Evolutionary conservation across 495 filamentous ascomycete genomes (phyloP).

Genomic region (Penicillium egyptiacum): DNA sequence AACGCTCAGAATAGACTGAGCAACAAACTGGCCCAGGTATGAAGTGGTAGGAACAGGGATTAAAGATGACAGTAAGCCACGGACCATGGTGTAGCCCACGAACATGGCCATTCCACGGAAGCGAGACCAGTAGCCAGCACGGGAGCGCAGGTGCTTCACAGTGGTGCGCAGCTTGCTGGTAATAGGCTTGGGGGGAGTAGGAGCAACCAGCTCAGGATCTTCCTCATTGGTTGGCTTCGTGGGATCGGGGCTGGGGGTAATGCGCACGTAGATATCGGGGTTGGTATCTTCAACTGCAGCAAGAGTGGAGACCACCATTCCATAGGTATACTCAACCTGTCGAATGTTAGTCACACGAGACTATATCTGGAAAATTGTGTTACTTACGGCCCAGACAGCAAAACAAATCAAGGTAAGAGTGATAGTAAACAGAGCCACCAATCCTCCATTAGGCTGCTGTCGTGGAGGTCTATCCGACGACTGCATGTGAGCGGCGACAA

Average conservation of each 20-base stretch:
- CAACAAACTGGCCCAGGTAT: conserved; percentile 39
- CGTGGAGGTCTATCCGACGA: conserved; percentile 1
- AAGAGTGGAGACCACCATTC: conserved; percentile 57
- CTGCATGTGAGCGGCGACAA: conserved; percentile 10
- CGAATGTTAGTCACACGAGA: neutral
- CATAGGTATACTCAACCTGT: conserved; percentile 58
- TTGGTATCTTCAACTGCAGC: conserved; percentile 62
- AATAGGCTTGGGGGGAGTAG: conserved; percentile 47
- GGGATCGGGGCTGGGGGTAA: conserved; percentile 35
- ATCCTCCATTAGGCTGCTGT: conserved; percentile 2
- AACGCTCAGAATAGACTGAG: conserved; percentile 40
- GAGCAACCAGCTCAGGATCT: conserved; percentile 30
- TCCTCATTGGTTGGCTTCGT: conserved; percentile 37
- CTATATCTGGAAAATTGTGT: neutral
- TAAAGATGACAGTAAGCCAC: conserved; percentile 25
- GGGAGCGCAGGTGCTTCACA: conserved; percentile 54
- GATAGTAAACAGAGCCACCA: conserved; percentile 5
- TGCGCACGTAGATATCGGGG: conserved; percentile 54
- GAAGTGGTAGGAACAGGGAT: conserved; percentile 28
- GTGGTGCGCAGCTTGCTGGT: conserved; percentile 59
- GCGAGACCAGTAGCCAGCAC: conserved; percentile 54
- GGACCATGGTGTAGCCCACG: conserved; percentile 32
- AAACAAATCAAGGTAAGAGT: conserved; percentile 1
- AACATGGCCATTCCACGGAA: conserved; percentile 58
- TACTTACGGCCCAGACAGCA: conserved; percentile 14